Evolutionary conservation across 139 green algal genomes (phyloP), one percentile per base, ranked within the genome.

Genomic region (Deuterostichococcus epilithicus): DNA sequence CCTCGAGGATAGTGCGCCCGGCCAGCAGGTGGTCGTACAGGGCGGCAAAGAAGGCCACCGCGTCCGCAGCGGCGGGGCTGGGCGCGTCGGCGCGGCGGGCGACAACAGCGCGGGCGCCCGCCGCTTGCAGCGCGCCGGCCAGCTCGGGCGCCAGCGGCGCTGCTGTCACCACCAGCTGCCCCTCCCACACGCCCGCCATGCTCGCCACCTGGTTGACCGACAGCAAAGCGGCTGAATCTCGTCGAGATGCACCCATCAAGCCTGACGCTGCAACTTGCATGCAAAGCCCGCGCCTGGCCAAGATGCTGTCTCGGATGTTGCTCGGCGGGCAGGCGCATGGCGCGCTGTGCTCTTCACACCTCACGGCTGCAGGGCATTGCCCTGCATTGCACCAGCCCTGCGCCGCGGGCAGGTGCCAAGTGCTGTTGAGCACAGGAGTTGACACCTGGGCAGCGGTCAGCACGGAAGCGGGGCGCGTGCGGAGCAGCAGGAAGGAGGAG

Each of bases 401-500:
- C n/a, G n/a, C n/a, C n/a, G 30, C 18, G 45, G 15, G 13, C 45
- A 60, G 45, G 15, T 60, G 45, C 45, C 18, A 60, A 60, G 45
- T n/a, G n/a, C n/a, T n/a, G n/a, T n/a, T n/a, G n/a, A n/a, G n/a
- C n/a, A n/a, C n/a, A n/a, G n/a, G n/a, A n/a, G n/a, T n/a, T n/a
- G n/a, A n/a, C 8, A 78, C 73, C 36, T 38, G 37, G 13, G 52
- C 45, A 0, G 74, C 74, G 4, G 74, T 70, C 39, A 88, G 76
- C 30, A 76, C 0, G 32, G 42, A 32, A 6, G 37, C 78, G 1
- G 81, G 75, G 33, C 33, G 36, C 23, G 67, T 67, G 2, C 68
- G 33, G 6, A 81, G 74, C 70, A 88, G 66, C 68, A 88, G 75
- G 23, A 82, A 26, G 33, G 72, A 45, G 0, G 78, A 68, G 71